Conservation (phyloP, 345 rosid species). For the Camelina laxa region DNA sequence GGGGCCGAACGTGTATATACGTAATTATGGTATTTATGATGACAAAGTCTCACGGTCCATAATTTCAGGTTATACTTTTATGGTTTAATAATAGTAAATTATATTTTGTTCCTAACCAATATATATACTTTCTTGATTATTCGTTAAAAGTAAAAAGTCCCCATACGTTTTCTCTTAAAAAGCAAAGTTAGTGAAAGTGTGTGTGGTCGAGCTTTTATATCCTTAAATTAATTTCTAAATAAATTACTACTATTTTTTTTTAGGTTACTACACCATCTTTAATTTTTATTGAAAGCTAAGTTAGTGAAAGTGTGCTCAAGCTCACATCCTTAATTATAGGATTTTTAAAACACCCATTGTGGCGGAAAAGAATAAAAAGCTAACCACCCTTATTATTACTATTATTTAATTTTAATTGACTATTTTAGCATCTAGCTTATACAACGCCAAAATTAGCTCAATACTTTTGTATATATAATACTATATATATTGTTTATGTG, state of each 20-base stretch:
- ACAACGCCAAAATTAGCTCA: constrained; percentile 34
- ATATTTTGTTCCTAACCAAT: background rate
- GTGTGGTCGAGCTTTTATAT: constrained; percentile 32
- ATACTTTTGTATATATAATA: constrained; percentile 25
- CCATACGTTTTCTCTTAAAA: constrained; percentile 31
- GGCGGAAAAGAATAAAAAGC: constrained; percentile 34
- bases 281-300: constrained; percentile 40
- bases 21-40: constrained; percentile 46
- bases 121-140: constrained; percentile 28
- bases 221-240: constrained; percentile 12
- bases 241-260: background rate
- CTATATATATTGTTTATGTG: no score
- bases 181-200: constrained; percentile 47
- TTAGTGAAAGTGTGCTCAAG: constrained; percentile 46
- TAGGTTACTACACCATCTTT: background rate
- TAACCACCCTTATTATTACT: constrained; percentile 10
- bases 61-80: constrained; percentile 47
- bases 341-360: constrained; percentile 38
- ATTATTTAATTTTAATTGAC: background rate
- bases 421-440: constrained; percentile 31
- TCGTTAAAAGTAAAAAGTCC: constrained; percentile 35
- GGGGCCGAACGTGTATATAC: constrained; percentile 48
- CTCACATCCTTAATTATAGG: constrained; percentile 3
- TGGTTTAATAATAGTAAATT: constrained; percentile 14
- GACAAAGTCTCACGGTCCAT: constrained; percentile 48